These are phyloP conservation scores for Tylopilus felleus DNA, from an alignment of 768 basidiomycete genomes.

Conservation along the genomic window DNA sequence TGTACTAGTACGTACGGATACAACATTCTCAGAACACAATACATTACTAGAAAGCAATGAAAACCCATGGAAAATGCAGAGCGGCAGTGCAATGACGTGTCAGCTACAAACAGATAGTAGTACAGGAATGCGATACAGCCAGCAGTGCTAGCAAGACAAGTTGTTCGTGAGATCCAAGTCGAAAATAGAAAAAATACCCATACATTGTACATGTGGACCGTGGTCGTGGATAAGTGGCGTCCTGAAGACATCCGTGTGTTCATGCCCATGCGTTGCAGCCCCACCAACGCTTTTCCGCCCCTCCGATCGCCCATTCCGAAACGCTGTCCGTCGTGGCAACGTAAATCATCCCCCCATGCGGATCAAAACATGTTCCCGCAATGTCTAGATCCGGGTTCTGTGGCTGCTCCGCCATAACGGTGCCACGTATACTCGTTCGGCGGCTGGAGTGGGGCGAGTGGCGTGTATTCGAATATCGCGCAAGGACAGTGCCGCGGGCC, in stretches of 20 bases:
- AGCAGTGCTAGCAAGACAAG: slow-evolving; percentile 1
- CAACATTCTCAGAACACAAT: not conserved
- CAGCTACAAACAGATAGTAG: slow-evolving; percentile 17
- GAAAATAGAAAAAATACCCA: slow-evolving; percentile 7
- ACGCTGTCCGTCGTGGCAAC: slow-evolving; percentile 63
- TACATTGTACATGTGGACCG: not conserved
- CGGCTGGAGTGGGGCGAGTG: slow-evolving; percentile 17
- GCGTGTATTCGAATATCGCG: slow-evolving; percentile 19
- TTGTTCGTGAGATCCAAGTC: slow-evolving; percentile 7
- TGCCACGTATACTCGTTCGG: slow-evolving; percentile 13
- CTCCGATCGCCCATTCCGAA: slow-evolving; percentile 74
- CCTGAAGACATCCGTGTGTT: not conserved
- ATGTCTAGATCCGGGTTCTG: slow-evolving; percentile 43
- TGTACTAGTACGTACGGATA: slow-evolving; percentile 5
- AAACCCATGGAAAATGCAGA: not conserved
- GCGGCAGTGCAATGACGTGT: not conserved
- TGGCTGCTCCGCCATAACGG: slow-evolving; percentile 9
- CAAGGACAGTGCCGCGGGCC: slow-evolving; percentile 17
- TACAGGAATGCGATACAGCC: slow-evolving; percentile 21
- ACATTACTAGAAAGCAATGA: too few relatives aligned
- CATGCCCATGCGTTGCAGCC: slow-evolving; percentile 45
- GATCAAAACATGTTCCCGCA: slow-evolving; percentile 74
- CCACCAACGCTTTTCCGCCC: slow-evolving; percentile 76
- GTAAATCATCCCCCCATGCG: slow-evolving; percentile 62
- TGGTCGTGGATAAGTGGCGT: not conserved